Evolutionary conservation across 352 stramenopile genomes (phyloP), one percentile per base, ranked within the genome.

Genomic region (Globisporangium perplexum): DNA sequence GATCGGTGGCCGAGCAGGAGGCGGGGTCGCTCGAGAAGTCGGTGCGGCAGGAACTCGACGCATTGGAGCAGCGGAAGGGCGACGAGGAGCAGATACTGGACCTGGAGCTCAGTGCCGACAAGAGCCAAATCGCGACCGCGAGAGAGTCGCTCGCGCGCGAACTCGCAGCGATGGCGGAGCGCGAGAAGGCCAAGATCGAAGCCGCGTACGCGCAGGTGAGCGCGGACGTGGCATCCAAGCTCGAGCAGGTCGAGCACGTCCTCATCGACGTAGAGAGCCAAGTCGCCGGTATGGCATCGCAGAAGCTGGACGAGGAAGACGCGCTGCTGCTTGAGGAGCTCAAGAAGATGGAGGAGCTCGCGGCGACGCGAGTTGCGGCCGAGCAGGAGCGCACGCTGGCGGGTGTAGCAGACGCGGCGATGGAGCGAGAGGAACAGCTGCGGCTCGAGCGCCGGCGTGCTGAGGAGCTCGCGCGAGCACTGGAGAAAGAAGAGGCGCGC

Each of bases 401-500:
- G 3, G 47, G 52, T n/a, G 41, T 55, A 0, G 41, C 30, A 14
- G 30, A 47, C n/a, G 22, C 8, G 8, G 41, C 22, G 3, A 41
- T 23, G 12, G 14, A 47, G 3, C 47, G 52, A 38, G 47, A 50
- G n/a, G 23, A 55, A n/a, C 30, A 42, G 7, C 31, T 62, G 23
- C 47, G 33, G 1, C 26, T n/a, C 14, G 50, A 63, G 28, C 57
- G 57, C 17, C 20, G 43, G 23, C 17, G 55, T 22, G 60, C 55
- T 14, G 41, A 59, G 48, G 47, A 42, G 17, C 49, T 69, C 0
- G 64, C 65, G 39, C 55, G 54, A 17, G 30, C 61, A 7, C 38
- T 62, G 10, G 38, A 28, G 45, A 12, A 60, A 2, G 57, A 71
- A 50, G 45, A 53, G n/a, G 53, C 69, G 20, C 62, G 52, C 49